These are phyloP conservation scores for Chytriomyces sp. DNA, from an alignment of 192 early-diverging fungal genomes.

Conservation along the genomic window DNA sequence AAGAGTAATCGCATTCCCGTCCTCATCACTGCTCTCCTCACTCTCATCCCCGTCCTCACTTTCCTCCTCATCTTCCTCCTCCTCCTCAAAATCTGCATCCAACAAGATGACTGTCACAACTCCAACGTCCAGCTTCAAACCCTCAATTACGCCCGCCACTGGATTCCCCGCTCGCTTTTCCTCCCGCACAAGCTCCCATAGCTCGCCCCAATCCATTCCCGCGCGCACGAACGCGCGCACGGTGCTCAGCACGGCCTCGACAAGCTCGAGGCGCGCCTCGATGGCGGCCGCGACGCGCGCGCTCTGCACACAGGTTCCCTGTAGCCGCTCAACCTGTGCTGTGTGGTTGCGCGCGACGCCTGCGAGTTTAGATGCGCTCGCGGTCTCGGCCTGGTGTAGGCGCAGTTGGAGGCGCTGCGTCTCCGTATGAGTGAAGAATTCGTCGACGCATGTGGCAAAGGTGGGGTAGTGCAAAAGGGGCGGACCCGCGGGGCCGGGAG, in stretches of 20 bases:
- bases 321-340: slow-evolving; percentile 75
- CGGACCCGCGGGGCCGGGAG: not conserved
- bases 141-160: slow-evolving; percentile 75
- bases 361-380: slow-evolving; percentile 82
- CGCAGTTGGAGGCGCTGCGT: slow-evolving; percentile 76
- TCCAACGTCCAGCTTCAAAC: slow-evolving; percentile 77
- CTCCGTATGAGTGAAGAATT: slow-evolving; percentile 91
- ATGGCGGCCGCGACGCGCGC: slow-evolving; percentile 80
- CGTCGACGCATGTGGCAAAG: slow-evolving; percentile 86
- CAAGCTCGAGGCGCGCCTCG: slow-evolving; percentile 78
- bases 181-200: slow-evolving; percentile 82
- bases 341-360: slow-evolving; percentile 77
- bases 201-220: slow-evolving; percentile 96
- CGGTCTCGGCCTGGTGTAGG: slow-evolving; percentile 70
- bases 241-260: slow-evolving; percentile 85
- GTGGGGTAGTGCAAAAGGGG: slow-evolving; percentile 60
- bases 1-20: slow-evolving; percentile 23
- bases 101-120: slow-evolving; percentile 71
- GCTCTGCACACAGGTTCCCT: slow-evolving; percentile 69
- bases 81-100: slow-evolving; percentile 35
- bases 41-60: slow-evolving; percentile 59
- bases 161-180: slow-evolving; percentile 68
- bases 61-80: slow-evolving; percentile 27
- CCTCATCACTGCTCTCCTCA: slow-evolving; percentile 43
- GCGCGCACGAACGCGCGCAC: slow-evolving; percentile 85